Percentiles rank a stretch among this genome's conserved stretches.
Evolutionary conservation across 495 filamentous ascomycete species (phyloP).

Genomic region (Neurospora terricola): DNA sequence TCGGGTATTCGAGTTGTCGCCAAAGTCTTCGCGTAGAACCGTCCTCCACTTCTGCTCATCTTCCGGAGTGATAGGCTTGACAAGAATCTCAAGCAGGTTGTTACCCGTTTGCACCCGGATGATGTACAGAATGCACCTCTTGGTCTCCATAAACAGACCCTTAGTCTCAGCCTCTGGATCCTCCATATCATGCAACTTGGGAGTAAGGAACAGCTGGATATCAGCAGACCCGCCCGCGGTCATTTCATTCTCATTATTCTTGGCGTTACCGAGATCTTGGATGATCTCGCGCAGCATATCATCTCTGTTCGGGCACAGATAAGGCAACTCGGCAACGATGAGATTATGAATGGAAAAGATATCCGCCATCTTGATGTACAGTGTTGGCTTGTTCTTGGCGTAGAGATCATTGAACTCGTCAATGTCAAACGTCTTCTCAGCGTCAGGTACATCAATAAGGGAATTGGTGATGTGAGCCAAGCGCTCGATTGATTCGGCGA

Average conservation of each 20-base stretch:
- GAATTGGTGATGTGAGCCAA: constrained; percentile 59
- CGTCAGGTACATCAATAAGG: constrained; percentile 75
- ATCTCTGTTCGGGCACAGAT: constrained; percentile 67
- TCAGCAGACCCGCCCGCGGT: constrained; percentile 77
- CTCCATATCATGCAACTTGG: constrained; percentile 82
- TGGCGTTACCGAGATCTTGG: constrained; percentile 86
- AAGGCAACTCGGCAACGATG: constrained; percentile 64
- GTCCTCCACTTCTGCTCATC: constrained; percentile 83
- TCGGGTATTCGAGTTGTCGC: constrained; percentile 54
- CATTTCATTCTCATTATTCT: constrained; percentile 90
- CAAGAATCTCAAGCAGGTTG: constrained; percentile 89
- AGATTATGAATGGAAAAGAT: constrained; percentile 94
- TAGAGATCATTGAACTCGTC: constrained; percentile 98
- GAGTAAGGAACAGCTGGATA: constrained; percentile 83
- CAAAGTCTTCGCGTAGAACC: constrained; percentile 75
- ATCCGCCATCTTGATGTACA: constrained; percentile 98
- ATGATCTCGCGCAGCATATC: constrained; percentile 87
- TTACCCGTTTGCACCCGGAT: constrained; percentile 90
- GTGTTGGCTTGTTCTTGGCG: constrained; percentile 84
- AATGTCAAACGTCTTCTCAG: constrained; percentile 89
- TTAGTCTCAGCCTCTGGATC: constrained; percentile 90
- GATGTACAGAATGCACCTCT: constrained; percentile 93
- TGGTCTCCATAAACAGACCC: constrained; percentile 93
- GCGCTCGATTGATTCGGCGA: constrained; percentile 75
- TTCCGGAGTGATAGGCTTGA: constrained; percentile 75